Percentiles rank a stretch among this genome's conserved stretches.
Evolutionary conservation across 1,284 basidiomycete genomes (phyloP).

Genomic region (Cutaneotrichosporon daszewskae): DNA sequence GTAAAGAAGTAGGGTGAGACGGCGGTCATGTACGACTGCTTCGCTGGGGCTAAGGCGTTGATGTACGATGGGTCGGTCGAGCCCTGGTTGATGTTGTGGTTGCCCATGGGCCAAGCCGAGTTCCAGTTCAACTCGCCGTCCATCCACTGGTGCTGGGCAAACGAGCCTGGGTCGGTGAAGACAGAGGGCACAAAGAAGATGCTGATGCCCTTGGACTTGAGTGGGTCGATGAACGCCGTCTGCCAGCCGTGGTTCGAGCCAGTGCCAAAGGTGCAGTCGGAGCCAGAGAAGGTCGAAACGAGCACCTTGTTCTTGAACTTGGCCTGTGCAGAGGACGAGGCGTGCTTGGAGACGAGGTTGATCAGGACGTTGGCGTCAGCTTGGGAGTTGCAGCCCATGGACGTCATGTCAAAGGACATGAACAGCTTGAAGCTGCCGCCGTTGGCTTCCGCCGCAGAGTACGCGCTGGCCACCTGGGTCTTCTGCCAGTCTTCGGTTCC

Average conservation of each 20-base stretch:
- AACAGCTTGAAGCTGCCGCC: slow-evolving; percentile 63
- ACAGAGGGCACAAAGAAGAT: slow-evolving; percentile 45
- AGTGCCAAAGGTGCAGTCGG: slow-evolving; percentile 65
- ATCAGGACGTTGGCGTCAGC: slow-evolving; percentile 55
- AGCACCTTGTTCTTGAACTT: slow-evolving; percentile 55
- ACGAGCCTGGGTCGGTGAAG: slow-evolving; percentile 36
- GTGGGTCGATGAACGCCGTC: slow-evolving; percentile 15
- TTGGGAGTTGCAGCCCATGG: slow-evolving; percentile 53
- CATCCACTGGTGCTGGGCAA: slow-evolving; percentile 30
- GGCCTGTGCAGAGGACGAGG: slow-evolving; percentile 60
- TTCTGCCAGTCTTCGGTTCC: slow-evolving; percentile 64
- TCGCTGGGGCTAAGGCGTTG: slow-evolving; percentile 25
- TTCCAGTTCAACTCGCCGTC: slow-evolving; percentile 51
- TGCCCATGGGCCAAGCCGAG: slow-evolving; percentile 47
- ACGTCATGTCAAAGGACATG: slow-evolving; percentile 49
- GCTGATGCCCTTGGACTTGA: slow-evolving; percentile 13
- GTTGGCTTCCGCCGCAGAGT: slow-evolving; percentile 48
- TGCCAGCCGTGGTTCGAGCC: slow-evolving; percentile 29
- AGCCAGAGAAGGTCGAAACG: slow-evolving; percentile 71
- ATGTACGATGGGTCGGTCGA: slow-evolving; percentile 30
- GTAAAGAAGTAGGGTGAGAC: slow-evolving; percentile 47
- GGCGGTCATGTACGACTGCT: slow-evolving; percentile 44
- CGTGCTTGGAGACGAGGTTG: slow-evolving; percentile 57
- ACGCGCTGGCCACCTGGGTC: slow-evolving; percentile 61
- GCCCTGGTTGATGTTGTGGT: slow-evolving; percentile 23